Conservation (phyloP, 75 land plant genomes). For the Larix kaempferi region DNA sequence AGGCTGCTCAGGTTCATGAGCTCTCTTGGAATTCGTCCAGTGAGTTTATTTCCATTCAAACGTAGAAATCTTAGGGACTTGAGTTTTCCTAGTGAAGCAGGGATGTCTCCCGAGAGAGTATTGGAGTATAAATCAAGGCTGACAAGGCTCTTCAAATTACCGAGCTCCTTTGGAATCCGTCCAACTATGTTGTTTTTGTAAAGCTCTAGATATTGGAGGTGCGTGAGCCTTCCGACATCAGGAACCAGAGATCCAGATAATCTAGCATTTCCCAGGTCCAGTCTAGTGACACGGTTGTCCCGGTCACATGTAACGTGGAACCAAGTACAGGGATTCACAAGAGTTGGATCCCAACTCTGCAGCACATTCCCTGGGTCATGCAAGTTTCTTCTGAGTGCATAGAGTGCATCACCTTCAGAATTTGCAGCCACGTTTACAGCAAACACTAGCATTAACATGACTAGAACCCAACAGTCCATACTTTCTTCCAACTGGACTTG, state of each 20-base stretch:
- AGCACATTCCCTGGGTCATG: slow-evolving; percentile 74
- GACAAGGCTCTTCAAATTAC: slow-evolving; percentile 41
- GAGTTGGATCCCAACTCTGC: slow-evolving; percentile 89
- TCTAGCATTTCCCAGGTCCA: slow-evolving; percentile 65
- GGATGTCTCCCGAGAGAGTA: slow-evolving; percentile 53
- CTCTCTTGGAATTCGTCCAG: slow-evolving; percentile 64
- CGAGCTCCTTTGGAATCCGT: slow-evolving; percentile 54
- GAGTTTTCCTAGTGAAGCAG: slow-evolving; percentile 46
- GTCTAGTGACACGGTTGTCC: slow-evolving; percentile 61
- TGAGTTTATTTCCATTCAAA: slow-evolving; percentile 53
- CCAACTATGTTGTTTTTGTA: slow-evolving; percentile 51
- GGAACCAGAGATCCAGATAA: slow-evolving; percentile 55
- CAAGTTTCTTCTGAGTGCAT: slow-evolving; percentile 52
- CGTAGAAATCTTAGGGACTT: slow-evolving; percentile 41
- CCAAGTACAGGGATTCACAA: slow-evolving; percentile 93
- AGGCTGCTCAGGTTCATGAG: slow-evolving; percentile 46
- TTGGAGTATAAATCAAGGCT: slow-evolving; percentile 56
- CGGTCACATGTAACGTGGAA: slow-evolving; percentile 85
- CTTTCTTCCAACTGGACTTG: background rate
- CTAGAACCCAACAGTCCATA: background rate
- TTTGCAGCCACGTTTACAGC: background rate
- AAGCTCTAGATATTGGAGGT: slow-evolving; percentile 59
- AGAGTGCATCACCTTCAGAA: slow-evolving; percentile 46
- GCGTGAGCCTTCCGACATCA: slow-evolving; percentile 43
- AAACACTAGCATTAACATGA: background rate